Base-by-base conservation (phyloP, 2,329 filamentous ascomycete genomes). In the Acephala macrosclerotiorum region DNA sequence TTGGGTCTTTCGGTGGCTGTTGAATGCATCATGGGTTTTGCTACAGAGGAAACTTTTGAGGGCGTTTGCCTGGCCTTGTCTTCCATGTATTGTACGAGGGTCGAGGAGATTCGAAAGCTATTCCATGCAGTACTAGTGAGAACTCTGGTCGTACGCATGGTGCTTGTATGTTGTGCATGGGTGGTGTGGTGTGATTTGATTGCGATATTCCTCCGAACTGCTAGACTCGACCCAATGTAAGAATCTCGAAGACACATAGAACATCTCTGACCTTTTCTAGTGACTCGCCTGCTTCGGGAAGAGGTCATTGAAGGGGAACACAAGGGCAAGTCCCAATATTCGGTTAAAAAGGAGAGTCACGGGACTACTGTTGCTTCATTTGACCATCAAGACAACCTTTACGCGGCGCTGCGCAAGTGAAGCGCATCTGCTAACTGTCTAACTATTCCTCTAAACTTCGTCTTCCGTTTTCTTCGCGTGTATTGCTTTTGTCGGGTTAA, bases 341-440 rank as follows among this genome's bases (percentile, higher is more conserved):
- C 20, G 45, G 45, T 25, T 49, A 49, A 49, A 49, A 49, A 49
- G 45, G 45, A 11, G 45, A 2, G 45, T 49, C 45, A 49, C 45
- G 45, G 25, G 45, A 49, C 20, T 22, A 11, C 20, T 2, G n/a
- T 42, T 42, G 16, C 16, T 42, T 42, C n/a, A 16, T 42, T 16
- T n/a, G 18, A n/a, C 6, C n/a, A 12, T 11, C 36, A 40, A 40
- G 36, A 12, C 9, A 5, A 16, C 8, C 12, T 40, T 5, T 40
- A 3, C 36, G 12, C 12, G 12, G 36, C 8, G 18, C 18, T 40
- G 36, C 3, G 8, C 36, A 40, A 40, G 2, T 5, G 18, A 40
- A n/a, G n/a, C n/a, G n/a, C n/a, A n/a, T n/a, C n/a, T n/a, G n/a
- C n/a, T n/a, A n/a, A n/a, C n/a, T n/a, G n/a, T n/a, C n/a, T n/a